phyloP scores from a whole-genome alignment of 352 stramenopile species.

The Globisporangium solare region DNA sequence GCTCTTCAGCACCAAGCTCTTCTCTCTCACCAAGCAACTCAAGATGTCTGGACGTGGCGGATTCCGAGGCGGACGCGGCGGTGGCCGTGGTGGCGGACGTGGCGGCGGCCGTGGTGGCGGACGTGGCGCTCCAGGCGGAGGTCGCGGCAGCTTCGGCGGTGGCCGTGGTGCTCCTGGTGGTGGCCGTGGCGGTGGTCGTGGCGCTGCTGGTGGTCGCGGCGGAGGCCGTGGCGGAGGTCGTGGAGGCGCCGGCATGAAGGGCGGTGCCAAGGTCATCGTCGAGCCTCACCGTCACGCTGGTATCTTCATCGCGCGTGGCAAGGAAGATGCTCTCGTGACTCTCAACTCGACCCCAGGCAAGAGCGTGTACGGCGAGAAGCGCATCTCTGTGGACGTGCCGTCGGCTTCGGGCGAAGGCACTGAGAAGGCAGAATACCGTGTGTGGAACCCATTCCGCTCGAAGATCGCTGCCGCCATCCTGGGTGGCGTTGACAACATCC shows the following conservation, averaged over 20 bases:
- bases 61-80: constrained; percentile 39
- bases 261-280: constrained; percentile 95
- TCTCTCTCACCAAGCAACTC: neutral
- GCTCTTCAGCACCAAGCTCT: constrained; percentile 10
- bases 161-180: constrained; percentile 38
- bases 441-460: constrained; percentile 99
- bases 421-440: constrained; percentile 99
- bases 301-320: constrained; percentile 98
- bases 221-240: constrained; percentile 55
- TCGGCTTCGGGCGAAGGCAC: constrained; percentile 84
- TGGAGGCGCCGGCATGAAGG: constrained; percentile 89
- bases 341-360: constrained; percentile 98
- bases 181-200: constrained; percentile 33
- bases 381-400: constrained; percentile 97
- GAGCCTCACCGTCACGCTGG: constrained; percentile 98
- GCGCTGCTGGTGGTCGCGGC: constrained; percentile 32
- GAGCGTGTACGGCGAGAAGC: constrained; percentile 99
- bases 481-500: constrained; percentile 99
- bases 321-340: constrained; percentile 99
- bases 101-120: constrained; percentile 50
- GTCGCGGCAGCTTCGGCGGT: constrained; percentile 41
- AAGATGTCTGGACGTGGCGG: constrained; percentile 22
- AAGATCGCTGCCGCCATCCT: constrained; percentile 99
- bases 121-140: constrained; percentile 27
- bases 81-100: constrained; percentile 46